Evolutionary conservation across 495 filamentous ascomycete species (phyloP).

Genomic region (Tetracladium marchalianum): DNA sequence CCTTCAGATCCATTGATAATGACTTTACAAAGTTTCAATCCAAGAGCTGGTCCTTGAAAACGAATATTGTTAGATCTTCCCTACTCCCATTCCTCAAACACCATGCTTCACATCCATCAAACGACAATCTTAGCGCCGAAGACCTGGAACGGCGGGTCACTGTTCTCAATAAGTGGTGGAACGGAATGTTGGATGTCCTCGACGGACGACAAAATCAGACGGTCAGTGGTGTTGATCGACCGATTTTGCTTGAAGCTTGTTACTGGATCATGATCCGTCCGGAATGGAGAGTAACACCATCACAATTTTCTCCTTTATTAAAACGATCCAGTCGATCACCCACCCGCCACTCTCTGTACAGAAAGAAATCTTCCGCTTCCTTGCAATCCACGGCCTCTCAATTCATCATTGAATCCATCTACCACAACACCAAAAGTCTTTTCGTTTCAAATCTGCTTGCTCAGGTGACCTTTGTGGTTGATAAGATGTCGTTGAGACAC

Average conservation of each 20-base stretch:
- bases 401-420: conserved; percentile 79
- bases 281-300: conserved; percentile 76
- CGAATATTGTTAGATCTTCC: conserved; percentile 64
- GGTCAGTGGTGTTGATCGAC: conserved; percentile 69
- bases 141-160: conserved; percentile 76
- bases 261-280: conserved; percentile 82
- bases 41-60: conserved; percentile 66
- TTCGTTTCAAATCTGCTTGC: conserved; percentile 79
- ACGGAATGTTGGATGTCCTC: conserved; percentile 75
- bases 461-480: conserved; percentile 82
- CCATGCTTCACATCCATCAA: conserved; percentile 61
- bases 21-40: conserved; percentile 81
- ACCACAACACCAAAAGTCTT: conserved; percentile 88
- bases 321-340: conserved; percentile 24
- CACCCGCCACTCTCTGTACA: conserved; percentile 19
- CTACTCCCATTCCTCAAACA: conserved; percentile 78
- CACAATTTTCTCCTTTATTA: conserved; percentile 48
- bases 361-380: conserved; percentile 36
- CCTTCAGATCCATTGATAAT: conserved; percentile 70
- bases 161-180: conserved; percentile 95
- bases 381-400: conserved; percentile 57
- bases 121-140: conserved; percentile 56
- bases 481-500: conserved; percentile 72
- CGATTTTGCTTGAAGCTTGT: conserved; percentile 72
- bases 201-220: conserved; percentile 54